Evolutionary conservation across 169 alveolate genomes (phyloP).

Genomic region (Perkinsus marinus): DNA sequence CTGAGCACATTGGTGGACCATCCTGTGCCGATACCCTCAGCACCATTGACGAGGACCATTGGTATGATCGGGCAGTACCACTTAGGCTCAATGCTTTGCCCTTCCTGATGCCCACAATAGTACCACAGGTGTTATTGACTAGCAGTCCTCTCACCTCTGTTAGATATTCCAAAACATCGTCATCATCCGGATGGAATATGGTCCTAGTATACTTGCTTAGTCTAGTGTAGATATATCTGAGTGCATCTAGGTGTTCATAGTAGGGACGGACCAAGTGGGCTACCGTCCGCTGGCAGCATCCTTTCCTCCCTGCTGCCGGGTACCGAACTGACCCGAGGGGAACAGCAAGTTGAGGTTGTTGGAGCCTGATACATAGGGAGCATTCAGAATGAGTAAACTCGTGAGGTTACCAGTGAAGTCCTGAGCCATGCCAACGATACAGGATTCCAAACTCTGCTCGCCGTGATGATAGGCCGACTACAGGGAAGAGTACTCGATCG

Average conservation of each 20-base stretch:
- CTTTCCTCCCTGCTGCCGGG: conserved; percentile 93
- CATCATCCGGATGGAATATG: conserved; percentile 77
- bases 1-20: conserved; percentile 84
- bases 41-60: conserved; percentile 92
- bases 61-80: conserved; percentile 97
- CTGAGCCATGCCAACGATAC: conserved; percentile 98
- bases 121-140: background rate
- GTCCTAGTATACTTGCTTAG: conserved; percentile 65
- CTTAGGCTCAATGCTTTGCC: conserved; percentile 94
- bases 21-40: conserved; percentile 99
- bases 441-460: conserved; percentile 84
- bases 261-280: background rate
- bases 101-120: conserved; percentile 73
- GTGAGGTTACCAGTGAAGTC: conserved; percentile 90
- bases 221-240: conserved; percentile 77
- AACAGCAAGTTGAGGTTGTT: conserved; percentile 66
- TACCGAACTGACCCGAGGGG: conserved; percentile 99
- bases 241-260: conserved; percentile 27
- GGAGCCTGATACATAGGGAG: background rate
- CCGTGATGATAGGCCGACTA: conserved; percentile 99
- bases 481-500: background rate
- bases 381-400: conserved; percentile 8
- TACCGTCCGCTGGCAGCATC: conserved; percentile 61
- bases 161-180: conserved; percentile 69
- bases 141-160: conserved; percentile 32